Conservation (phyloP, 139 green algal species). For the Volvox reticuliferus region DNA sequence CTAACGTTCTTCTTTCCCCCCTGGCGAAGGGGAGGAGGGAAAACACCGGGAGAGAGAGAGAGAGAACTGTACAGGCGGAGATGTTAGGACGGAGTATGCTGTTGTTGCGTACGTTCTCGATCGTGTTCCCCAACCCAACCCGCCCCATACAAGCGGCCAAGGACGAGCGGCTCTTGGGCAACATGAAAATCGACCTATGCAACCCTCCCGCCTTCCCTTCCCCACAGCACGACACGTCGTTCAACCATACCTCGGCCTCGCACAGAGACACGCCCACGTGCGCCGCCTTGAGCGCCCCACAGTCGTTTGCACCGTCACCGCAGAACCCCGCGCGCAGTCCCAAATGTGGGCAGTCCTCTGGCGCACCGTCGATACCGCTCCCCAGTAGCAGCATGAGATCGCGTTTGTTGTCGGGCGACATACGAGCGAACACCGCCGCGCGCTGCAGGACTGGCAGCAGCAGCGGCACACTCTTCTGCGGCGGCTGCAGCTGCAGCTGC, state of each 20-base stretch:
- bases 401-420: conserved; percentile 69
- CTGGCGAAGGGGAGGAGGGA: no score
- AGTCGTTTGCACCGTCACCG: conserved; percentile 77
- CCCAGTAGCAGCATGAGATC: conserved; percentile 70
- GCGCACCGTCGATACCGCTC: conserved; percentile 51
- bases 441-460: conserved; percentile 59
- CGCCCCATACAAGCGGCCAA: no score
- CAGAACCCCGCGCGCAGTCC: conserved; percentile 76
- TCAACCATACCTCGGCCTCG: conserved; percentile 61
- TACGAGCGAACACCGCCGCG: conserved; percentile 61
- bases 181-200: no score
- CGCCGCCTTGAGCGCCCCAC: conserved; percentile 70
- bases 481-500: not conserved
- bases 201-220: not conserved
- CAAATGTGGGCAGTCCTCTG: conserved; percentile 48
- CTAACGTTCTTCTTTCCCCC: no score
- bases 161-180: no score
- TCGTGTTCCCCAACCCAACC: no score
- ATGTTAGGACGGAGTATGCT: no score
- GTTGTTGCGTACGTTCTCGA: no score
- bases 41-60: no score
- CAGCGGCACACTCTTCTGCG: conserved; percentile 9
- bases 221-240: not conserved
- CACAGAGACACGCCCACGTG: conserved; percentile 76
- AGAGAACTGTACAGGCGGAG: no score